Evolutionary conservation across 345 rosid genomes (phyloP), one percentile per base, ranked within the genome.

Genomic region (Brassica cretica): DNA sequence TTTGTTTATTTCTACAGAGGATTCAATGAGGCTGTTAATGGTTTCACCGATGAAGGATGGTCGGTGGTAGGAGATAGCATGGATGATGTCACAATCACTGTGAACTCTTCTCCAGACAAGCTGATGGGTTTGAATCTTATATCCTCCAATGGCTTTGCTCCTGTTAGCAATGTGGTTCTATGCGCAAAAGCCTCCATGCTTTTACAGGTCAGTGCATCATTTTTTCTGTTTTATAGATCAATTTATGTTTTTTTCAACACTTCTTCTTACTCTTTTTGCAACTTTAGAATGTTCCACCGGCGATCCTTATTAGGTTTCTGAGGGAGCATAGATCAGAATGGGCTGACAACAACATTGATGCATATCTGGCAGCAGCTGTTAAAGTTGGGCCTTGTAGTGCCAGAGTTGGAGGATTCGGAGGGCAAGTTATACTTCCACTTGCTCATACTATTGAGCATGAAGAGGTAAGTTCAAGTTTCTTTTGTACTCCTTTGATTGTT

Each of bases 101-200:
- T 96, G 61, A 96, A 96, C 83, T 86, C 96, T 25, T 96, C 99
- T 53, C 95, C 95, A 41, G 99, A 90, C 53, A 96, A 96, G 86
- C 83, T 96, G 66, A 89, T 93, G 99, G 96, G 99, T 70, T 78
- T 87, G 35, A 91, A 93, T 78, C 96, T 89, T 74, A 80, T 97
- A 10, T 96, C 89, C 65, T 64, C 84, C 18, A 90, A 90, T 86
- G 99, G 98, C 46, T 96, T 93, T 84, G 81, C 91, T 61, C 81
- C 96, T 80, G 93, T 96, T 51, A 90, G 89, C 81, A 93, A 77
- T 73, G 90, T 93, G 0, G 92, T 96, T 59, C 76, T 96, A 71
- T 93, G 99, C 18, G 99, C 99, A 37, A 91, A 91, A 77, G 99
- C 99, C 53, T 96, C 99, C 0, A 96, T 96, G 99, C 97, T 96